phyloP scores from a whole-genome alignment of 139 green algal genomes.

The Ostreobium quekettii region DNA sequence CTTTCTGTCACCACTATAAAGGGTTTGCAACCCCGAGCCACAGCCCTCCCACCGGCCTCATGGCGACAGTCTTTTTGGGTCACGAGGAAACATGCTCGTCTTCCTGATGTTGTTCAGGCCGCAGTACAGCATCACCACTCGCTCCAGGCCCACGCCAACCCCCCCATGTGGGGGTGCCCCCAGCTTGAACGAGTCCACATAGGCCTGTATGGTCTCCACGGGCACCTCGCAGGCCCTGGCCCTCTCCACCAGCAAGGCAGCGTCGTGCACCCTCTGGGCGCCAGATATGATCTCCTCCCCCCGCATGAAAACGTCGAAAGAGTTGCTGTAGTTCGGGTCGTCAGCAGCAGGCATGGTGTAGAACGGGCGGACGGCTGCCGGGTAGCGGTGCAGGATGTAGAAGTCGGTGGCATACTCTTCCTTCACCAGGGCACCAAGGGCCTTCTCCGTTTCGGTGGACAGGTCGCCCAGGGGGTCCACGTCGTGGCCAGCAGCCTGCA shows the following conservation, averaged over 20 bases:
- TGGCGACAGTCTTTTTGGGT: slow-evolving; percentile 87
- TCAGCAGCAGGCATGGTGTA: slow-evolving; percentile 96
- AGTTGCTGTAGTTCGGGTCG: slow-evolving; percentile 84
- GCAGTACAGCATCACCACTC: slow-evolving; percentile 97
- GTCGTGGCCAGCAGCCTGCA: slow-evolving; percentile 51
- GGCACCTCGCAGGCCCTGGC: slow-evolving; percentile 60
- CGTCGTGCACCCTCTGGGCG: slow-evolving; percentile 90
- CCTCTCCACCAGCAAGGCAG: slow-evolving; percentile 73
- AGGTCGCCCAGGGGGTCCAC: slow-evolving; percentile 85
- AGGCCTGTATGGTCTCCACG: slow-evolving; percentile 73
- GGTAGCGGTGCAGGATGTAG: slow-evolving; percentile 87
- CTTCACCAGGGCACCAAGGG: slow-evolving; percentile 84
- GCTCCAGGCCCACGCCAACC: slow-evolving; percentile 90
- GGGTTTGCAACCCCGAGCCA: not conserved
- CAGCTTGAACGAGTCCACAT: slow-evolving; percentile 93
- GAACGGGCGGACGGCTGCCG: slow-evolving; percentile 70
- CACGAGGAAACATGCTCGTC: slow-evolving; percentile 92
- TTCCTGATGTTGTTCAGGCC: slow-evolving; percentile 97
- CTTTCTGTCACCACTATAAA: too few relatives aligned
- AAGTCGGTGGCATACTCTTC: slow-evolving; percentile 95
- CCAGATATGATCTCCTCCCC: slow-evolving; percentile 98
- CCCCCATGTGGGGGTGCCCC: slow-evolving; percentile 87
- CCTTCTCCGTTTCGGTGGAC: slow-evolving; percentile 83
- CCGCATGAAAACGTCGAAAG: slow-evolving; percentile 97
- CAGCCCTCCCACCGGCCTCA: slow-evolving; percentile 32